Evolutionary conservation across 2,329 filamentous ascomycete genomes (phyloP).

Genomic region (Talaromyces sp.): DNA sequence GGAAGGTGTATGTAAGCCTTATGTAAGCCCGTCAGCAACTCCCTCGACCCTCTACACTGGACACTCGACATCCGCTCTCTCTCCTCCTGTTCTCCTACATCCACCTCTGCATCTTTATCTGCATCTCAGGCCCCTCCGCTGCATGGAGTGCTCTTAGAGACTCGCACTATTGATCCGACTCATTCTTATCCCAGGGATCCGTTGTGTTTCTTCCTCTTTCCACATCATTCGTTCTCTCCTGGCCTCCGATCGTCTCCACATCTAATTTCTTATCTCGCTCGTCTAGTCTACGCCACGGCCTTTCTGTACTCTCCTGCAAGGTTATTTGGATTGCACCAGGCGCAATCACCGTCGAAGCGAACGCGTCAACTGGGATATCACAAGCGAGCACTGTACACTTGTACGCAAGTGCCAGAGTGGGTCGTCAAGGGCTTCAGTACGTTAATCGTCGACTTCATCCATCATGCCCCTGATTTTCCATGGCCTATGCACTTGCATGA

Average conservation of each 20-base stretch:
- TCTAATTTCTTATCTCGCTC: neutral
- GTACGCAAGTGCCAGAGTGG: constrained; percentile 3
- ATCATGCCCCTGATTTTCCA: constrained; percentile 2
- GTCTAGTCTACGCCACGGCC: constrained; percentile 6
- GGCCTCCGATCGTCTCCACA: neutral
- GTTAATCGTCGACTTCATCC: neutral
- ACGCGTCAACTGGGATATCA: constrained; percentile 4
- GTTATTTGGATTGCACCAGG: constrained; percentile 7
- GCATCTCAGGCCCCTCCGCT: neutral
- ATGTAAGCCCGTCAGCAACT: neutral
- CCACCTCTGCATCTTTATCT: constrained; percentile 9
- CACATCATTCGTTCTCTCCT: neutral
- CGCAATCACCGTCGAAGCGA: neutral
- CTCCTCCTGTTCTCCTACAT: neutral
- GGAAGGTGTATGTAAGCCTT: neutral
- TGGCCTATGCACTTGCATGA: neutral
- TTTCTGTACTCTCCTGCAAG: constrained; percentile 18
- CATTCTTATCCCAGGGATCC: constrained; percentile 9
- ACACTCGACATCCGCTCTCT: neutral
- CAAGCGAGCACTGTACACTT: neutral
- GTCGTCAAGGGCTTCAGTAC: constrained; percentile 6
- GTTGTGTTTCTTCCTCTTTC: constrained; percentile 3
- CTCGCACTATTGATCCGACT: constrained; percentile 1
- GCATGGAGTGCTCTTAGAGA: neutral
- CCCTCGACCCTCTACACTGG: neutral